phyloP scores from a whole-genome alignment of 805 yeast genomes.

The Grigorovia yakushimaensis region DNA sequence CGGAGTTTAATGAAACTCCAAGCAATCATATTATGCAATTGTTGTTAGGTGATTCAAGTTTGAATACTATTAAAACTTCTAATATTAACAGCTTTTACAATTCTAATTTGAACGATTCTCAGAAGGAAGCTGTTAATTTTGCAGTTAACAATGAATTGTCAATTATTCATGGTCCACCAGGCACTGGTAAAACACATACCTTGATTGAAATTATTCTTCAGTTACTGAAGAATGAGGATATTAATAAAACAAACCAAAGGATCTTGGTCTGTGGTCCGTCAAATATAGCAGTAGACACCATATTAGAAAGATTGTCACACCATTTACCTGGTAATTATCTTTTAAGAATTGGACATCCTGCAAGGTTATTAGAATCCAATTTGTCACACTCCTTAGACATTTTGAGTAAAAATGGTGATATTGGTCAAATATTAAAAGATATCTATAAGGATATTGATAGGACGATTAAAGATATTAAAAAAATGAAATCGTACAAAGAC shows the following conservation, averaged over 20 bases:
- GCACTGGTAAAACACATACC: constrained; percentile 77
- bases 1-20: constrained; percentile 35
- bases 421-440: constrained; percentile 54
- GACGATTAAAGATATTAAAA: constrained; percentile 47
- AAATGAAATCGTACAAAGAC: constrained; percentile 53
- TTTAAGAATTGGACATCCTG: constrained; percentile 91
- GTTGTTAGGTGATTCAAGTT: constrained; percentile 33
- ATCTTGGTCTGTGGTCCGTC: constrained; percentile 91
- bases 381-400: constrained; percentile 69
- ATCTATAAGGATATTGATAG: constrained; percentile 61
- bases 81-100: constrained; percentile 14
- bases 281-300: constrained; percentile 84
- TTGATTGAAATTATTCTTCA: constrained; percentile 74
- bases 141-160: constrained; percentile 50
- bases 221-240: constrained; percentile 36
- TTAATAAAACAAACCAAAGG: constrained; percentile 27
- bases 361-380: constrained; percentile 57
- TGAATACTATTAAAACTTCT: constrained; percentile 4
- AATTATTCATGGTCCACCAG: constrained; percentile 70
- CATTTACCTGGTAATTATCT: constrained; percentile 38
- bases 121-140: constrained; percentile 59
- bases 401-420: constrained; percentile 47
- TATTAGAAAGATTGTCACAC: constrained; percentile 59
- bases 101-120: constrained; percentile 46
- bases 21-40: constrained; percentile 34